These are phyloP conservation scores for Fonsecaea multimorphosa DNA, from an alignment of 2,329 filamentous ascomycete genomes.

Conservation along the genomic window DNA sequence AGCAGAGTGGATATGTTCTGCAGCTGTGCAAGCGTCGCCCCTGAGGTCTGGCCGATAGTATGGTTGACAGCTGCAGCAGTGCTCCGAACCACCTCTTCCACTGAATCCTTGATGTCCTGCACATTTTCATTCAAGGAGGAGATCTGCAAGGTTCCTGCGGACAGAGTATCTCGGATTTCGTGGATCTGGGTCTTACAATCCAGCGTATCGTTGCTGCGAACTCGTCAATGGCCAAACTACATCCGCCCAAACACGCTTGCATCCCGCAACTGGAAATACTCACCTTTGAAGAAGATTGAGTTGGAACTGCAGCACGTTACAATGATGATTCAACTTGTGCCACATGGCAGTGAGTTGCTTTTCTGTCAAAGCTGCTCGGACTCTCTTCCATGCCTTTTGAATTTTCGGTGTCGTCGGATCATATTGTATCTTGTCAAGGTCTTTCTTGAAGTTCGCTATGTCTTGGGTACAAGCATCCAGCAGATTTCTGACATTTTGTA, in stretches of 20 bases:
- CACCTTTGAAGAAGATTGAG: conserved; percentile 5
- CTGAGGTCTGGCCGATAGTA: neutral
- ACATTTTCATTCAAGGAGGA: neutral
- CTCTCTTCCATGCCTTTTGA: neutral
- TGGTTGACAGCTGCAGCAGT: neutral
- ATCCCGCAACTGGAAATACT: neutral
- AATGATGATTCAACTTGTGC: conserved; percentile 3
- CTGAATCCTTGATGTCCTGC: neutral
- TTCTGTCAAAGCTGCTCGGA: neutral
- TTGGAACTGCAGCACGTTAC: conserved; percentile 1
- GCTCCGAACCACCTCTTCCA: neutral
- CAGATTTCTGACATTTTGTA: neutral
- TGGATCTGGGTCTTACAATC: neutral
- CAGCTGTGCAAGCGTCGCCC: neutral
- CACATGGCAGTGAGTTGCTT: neutral
- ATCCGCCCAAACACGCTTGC: neutral
- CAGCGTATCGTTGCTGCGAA: neutral
- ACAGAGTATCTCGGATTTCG: neutral
- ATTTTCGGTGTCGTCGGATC: neutral
- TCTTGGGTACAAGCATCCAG: neutral
- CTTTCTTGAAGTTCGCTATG: neutral
- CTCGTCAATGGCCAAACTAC: neutral
- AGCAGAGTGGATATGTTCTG: conserved; percentile 4
- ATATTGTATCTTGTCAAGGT: neutral
- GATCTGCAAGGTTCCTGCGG: neutral